A percentile compares a stretch with the other conserved stretches of the same genome.
Conservation (phyloP, 1,284 basidiomycete species). For the Boletus sp. region DNA sequence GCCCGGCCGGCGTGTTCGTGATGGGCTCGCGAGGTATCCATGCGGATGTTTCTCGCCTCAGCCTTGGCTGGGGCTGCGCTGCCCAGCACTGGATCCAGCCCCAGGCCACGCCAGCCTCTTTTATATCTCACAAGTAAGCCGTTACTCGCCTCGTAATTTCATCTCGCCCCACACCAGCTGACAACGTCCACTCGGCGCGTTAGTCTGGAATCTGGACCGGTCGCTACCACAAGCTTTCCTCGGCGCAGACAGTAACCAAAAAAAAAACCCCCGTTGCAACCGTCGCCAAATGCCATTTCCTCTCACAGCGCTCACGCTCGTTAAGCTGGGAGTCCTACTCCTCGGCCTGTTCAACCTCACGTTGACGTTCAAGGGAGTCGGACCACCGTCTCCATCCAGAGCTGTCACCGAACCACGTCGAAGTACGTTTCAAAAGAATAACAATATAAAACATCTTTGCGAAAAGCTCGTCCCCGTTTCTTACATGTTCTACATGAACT, state of each 20-base stretch:
- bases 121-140: neutral
- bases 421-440: slow-evolving; percentile 6
- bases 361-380: slow-evolving; percentile 6
- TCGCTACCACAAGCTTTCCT: neutral
- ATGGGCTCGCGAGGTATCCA: neutral
- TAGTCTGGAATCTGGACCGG: neutral
- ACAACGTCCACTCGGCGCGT: neutral
- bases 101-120: neutral
- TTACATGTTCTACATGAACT: neutral
- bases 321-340: slow-evolving; percentile 21
- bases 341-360: slow-evolving; percentile 20
- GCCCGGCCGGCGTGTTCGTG: neutral
- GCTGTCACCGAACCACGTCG: slow-evolving; percentile 11
- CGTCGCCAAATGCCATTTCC: neutral
- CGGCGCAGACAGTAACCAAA: no score
- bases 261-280: neutral
- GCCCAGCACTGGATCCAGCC: neutral
- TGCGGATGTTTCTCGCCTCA: neutral
- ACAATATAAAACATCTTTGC: neutral
- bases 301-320: slow-evolving; percentile 16
- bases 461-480: neutral
- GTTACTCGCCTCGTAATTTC: neutral
- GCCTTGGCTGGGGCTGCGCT: neutral
- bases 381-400: neutral
- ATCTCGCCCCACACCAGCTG: neutral